Percentiles rank a stretch among this genome's conserved stretches.
Evolutionary conservation across 495 filamentous ascomycete species (phyloP).

Genomic region (Hypomontagnella monticulosa): DNA sequence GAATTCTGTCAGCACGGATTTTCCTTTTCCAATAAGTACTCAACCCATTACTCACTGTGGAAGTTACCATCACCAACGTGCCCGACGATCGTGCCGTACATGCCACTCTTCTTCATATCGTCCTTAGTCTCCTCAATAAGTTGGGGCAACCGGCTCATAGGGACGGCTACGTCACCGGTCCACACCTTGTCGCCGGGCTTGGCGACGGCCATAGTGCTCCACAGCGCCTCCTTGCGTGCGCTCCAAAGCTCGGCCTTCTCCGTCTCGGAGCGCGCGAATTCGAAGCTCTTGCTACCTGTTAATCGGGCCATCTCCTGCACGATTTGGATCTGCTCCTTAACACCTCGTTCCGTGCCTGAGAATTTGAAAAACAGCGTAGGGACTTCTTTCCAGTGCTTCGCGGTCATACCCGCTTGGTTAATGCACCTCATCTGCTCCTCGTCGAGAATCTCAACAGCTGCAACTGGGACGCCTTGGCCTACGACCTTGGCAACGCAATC

Average conservation of each 20-base stretch:
- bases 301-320: conserved; percentile 72
- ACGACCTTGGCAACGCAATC: conserved; percentile 83
- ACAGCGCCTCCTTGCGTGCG: conserved; percentile 87
- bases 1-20: conserved; percentile 21
- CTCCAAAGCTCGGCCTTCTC: conserved; percentile 86
- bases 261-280: conserved; percentile 74
- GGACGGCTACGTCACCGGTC: conserved; percentile 87
- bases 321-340: conserved; percentile 83
- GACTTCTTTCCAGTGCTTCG: conserved; percentile 74
- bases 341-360: conserved; percentile 74
- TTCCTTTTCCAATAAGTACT: not conserved
- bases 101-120: conserved; percentile 71
- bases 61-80: conserved; percentile 90
- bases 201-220: conserved; percentile 70
- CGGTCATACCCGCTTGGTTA: conserved; percentile 79
- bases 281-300: conserved; percentile 73
- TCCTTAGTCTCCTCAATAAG: conserved; percentile 83
- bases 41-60: conserved; percentile 62
- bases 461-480: conserved; percentile 80
- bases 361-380: conserved; percentile 98
- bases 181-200: conserved; percentile 73
- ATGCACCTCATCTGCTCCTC: conserved; percentile 95
- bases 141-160: conserved; percentile 74
- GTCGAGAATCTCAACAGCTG: conserved; percentile 91
- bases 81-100: conserved; percentile 79